Evolutionary conservation across 495 filamentous ascomycete genomes (phyloP), one percentile per base, ranked within the genome.

Genomic region (Xylaria curta): DNA sequence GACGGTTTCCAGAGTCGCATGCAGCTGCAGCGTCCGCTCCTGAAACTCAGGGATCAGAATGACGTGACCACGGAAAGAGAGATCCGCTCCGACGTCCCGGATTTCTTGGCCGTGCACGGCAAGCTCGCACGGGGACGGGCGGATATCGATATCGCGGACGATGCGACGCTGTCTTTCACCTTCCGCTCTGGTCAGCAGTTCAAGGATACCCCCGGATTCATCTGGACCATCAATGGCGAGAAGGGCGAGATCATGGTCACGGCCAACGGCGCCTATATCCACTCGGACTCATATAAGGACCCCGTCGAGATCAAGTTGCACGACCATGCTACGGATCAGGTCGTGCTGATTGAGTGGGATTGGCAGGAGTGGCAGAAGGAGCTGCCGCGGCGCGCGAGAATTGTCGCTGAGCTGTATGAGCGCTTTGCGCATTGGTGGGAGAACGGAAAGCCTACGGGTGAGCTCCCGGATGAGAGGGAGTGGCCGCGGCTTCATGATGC

Each of bases 191-290:
- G 86, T 0, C 78, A 81, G 61, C 78, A 84, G 2, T 88, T 88
- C 70, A 81, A 83, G 0, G 83, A 82, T 1, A 81, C 82, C 0
- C 82, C 82, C 2, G 83, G 80, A 0, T 79, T 89, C 17, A 72
- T 82, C 21, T 91, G 89, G 89, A 79, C 75, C 0, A 87, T 91
- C 56, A 81, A 83, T 42, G 87, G 88, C 60, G 81, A 84, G 33
- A 85, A 83, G 72, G 89, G 88, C 6, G 87, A 89, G 77, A 84
- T 90, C 21, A 78, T 82, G 26, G 75, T 90, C 24, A 80, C 82
- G 0, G 80, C 80, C 1, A 68, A 53, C 13, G 73, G 74, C 1
- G 70, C 78, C 1, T 80, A 81, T 10, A 24, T 87, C n/a, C 78
- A 85, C 42, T 80, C 82, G 12, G 76, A 80, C 6, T 70, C 71